Evolutionary conservation across 2,329 filamentous ascomycete species (phyloP), one percentile per base, ranked within the genome.

Genomic region (Hortaea werneckii): DNA sequence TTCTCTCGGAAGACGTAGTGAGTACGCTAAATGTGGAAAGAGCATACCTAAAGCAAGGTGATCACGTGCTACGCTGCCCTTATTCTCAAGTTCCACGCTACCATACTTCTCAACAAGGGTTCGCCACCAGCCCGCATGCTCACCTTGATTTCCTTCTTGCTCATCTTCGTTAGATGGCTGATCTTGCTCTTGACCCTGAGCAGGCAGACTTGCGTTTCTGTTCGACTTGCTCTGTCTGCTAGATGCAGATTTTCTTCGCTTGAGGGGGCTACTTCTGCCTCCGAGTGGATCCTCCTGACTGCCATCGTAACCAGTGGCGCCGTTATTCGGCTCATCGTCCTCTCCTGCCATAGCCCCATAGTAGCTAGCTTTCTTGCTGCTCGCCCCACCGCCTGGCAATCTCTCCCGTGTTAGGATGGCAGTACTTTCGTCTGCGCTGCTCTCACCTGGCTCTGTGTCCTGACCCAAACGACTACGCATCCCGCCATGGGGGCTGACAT

Each of bases 31-130:
- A 40, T 3, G 28, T 10, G 29, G 27, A 26, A 37, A 46, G 29
- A 7, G 50, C 68, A 40, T 66, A 89, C 85, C 85, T 41, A 92
- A 68, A 20, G 86, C 86, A 45, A 92, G 69, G 67, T 92, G 86
- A 65, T 92, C 86, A 58, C 86, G 73, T 8, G 86, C 86, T 35
- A 90, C 85, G 60, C 82, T 87, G 35, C 86, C 86, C 65, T 87
- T 90, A 60, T 92, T 92, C 65, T 92, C 86, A 49, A 92, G 66
- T 69, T 90, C 85, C 43, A 92, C 75, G 49, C 72, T 76, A 12
- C 79, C 79, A 54, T 79, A 82, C 54, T 77, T 78, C 37, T 80
- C 77, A 35, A 72, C 64, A 35, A 77, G 62, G 29, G 60, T 59
- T 55, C 68, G 68, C 73, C 76, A 80, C 75, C 80, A 80, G 37